A percentile compares a stretch with the other conserved stretches of the same genome.
Conservation (phyloP, 2,329 filamentous ascomycete genomes). For the Colletotrichum lini region DNA sequence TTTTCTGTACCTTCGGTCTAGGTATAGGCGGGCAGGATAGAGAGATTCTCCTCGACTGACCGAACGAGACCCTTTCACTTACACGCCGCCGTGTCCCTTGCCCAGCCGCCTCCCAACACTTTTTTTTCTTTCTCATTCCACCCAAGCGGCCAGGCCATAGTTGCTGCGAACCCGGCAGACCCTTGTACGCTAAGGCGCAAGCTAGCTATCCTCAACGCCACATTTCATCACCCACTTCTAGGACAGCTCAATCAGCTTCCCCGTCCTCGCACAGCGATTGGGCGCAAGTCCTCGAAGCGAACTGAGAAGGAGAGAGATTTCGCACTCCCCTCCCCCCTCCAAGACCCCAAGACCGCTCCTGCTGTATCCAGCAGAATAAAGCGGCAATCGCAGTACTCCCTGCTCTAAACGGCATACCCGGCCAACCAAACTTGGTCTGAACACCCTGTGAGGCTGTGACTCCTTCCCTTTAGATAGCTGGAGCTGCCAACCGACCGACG, state of each 20-base stretch:
- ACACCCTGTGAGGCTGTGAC: slow-evolving; percentile 25
- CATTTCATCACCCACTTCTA: slow-evolving; percentile 38
- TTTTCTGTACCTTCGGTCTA: neutral
- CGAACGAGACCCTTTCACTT: slow-evolving; percentile 23
- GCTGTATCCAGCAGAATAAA: slow-evolving; percentile 19
- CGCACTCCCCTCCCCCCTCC: neutral
- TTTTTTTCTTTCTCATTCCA: slow-evolving; percentile 28
- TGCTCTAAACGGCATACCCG: slow-evolving; percentile 35
- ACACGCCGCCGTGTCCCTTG: slow-evolving; percentile 36
- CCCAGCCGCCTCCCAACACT: slow-evolving; percentile 37
- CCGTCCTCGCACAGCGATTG: slow-evolving; percentile 37
- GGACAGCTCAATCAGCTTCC: slow-evolving; percentile 39
- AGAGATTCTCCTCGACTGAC: slow-evolving; percentile 3
- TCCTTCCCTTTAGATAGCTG: slow-evolving; percentile 29
- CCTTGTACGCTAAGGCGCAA: slow-evolving; percentile 38
- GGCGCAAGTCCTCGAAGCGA: slow-evolving; percentile 33
- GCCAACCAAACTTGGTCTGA: slow-evolving; percentile 18
- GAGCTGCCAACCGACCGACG: slow-evolving; percentile 21
- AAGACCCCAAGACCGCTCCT: slow-evolving; percentile 1
- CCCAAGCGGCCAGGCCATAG: slow-evolving; percentile 29
- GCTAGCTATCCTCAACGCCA: slow-evolving; percentile 37
- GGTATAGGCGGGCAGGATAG: neutral
- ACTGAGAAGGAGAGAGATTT: slow-evolving; percentile 21
- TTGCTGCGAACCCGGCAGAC: slow-evolving; percentile 32
- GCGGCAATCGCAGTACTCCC: slow-evolving; percentile 11